Evolutionary conservation across 257 asterid species (phyloP), one percentile per base, ranked within the genome.

Genomic region (Penstemon eatonii): DNA sequence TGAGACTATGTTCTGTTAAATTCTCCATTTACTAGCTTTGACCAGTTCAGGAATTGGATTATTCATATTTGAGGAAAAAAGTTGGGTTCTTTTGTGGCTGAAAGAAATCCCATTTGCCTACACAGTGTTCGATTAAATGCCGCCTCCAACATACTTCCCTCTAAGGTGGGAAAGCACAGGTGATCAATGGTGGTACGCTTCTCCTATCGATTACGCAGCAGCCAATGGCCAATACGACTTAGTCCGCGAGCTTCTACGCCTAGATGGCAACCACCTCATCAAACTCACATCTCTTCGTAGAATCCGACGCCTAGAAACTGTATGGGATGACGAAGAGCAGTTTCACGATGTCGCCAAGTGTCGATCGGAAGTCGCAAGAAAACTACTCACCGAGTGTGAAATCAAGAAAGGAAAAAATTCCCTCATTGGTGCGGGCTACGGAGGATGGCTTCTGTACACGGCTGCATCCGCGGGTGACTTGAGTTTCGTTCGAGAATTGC

Each of bases 141-240:
- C 38, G 50, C 86, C 93, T 52, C 85, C 94, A 6, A 75, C 79
- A 4, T 81, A 90, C 81, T 91, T 93, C 68, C 99, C 99, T 61
- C 88, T 93, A 4, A 74, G 99, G 55, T 93, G 99, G 99, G 99
- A 93, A 68, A 90, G 97, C 89, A 88, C 99, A 54, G 97, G 99
- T 38, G 97, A 93, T n/a, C 99, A 90, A n/a, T 93, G 99, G 99
- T 93, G 99, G 99, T 93, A 87, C 68, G 99, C 97, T 12, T 88
- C 97, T 51, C 99, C 99, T 33, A 87, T 93, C 49, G 99, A 93
- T 41, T 93, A 87, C 84, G 99, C 99, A 1, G 97, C 96, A 7
- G 99, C 99, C 45, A 93, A 90, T 70, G 99, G 99, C 15, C 96
- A 90, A 82, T 90, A 82, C 76, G 99, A 93, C 41, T 43, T 90